These are phyloP conservation scores for Helicocarpus griseus DNA, from an alignment of 2,329 filamentous ascomycete genomes.

Conservation along the genomic window DNA sequence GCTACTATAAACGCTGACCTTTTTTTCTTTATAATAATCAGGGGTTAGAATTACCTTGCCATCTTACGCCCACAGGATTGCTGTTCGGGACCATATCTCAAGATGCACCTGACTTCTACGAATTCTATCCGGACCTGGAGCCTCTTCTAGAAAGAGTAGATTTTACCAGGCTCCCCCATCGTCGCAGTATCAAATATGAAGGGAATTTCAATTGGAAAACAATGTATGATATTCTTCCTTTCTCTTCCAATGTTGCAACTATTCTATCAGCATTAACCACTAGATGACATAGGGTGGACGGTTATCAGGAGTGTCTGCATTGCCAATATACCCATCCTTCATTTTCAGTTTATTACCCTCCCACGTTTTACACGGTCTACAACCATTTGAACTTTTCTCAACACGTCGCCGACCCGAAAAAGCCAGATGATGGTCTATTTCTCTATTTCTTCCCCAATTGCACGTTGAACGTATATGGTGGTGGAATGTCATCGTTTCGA, in stretches of 20 bases:
- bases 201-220: slow-evolving; percentile 53
- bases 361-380: slow-evolving; percentile 45
- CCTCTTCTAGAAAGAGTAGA: slow-evolving; percentile 41
- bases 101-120: slow-evolving; percentile 40
- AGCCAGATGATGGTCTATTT: slow-evolving; percentile 45
- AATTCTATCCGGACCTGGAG: slow-evolving; percentile 46
- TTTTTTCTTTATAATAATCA: neutral
- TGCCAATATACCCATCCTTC: slow-evolving; percentile 50
- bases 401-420: slow-evolving; percentile 46
- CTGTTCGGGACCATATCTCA: slow-evolving; percentile 44
- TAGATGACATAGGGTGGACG: slow-evolving; percentile 44
- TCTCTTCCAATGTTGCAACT: neutral
- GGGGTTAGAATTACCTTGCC: slow-evolving; percentile 26
- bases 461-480: slow-evolving; percentile 48
- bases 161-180: slow-evolving; percentile 44
- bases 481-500: slow-evolving; percentile 49
- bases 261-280: neutral
- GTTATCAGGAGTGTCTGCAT: slow-evolving; percentile 50
- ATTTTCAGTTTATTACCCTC: slow-evolving; percentile 46
- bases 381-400: slow-evolving; percentile 48
- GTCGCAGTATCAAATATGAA: slow-evolving; percentile 45
- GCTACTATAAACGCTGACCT: neutral
- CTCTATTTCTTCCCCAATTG: slow-evolving; percentile 51
- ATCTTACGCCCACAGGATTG: slow-evolving; percentile 43
- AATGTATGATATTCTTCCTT: slow-evolving; percentile 29